phyloP scores from a whole-genome alignment of 2,329 filamentous ascomycete species.

The Apiospora kogelbergensis region DNA sequence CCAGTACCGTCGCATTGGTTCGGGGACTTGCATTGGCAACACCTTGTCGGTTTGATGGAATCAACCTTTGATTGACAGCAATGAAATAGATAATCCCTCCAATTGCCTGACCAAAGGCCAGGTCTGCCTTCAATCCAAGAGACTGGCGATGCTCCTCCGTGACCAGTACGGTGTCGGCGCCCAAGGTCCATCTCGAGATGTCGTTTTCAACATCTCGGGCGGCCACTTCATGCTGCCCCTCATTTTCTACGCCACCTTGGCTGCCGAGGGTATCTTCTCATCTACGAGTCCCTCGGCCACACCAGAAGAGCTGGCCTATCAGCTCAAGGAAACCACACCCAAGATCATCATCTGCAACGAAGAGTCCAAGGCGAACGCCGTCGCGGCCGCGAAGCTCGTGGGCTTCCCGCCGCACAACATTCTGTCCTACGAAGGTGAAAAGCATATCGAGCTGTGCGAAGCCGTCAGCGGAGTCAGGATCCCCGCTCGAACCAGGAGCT shows the following conservation, averaged over 20 bases:
- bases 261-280: slow-evolving; percentile 26
- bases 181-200: slow-evolving; percentile 21
- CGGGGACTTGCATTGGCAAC: background rate
- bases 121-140: slow-evolving; percentile 47
- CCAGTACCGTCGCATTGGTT: background rate
- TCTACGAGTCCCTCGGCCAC: slow-evolving; percentile 25
- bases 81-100: slow-evolving; percentile 43
- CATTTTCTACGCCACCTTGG: slow-evolving; percentile 24
- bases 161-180: slow-evolving; percentile 24
- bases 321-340: slow-evolving; percentile 38
- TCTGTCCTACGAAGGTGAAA: slow-evolving; percentile 46
- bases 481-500: slow-evolving; percentile 37
- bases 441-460: slow-evolving; percentile 25
- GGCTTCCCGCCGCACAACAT: slow-evolving; percentile 47
- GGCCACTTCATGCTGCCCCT: slow-evolving; percentile 26
- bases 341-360: slow-evolving; percentile 46
- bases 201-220: slow-evolving; percentile 25
- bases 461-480: slow-evolving; percentile 30
- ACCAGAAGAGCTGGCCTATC: slow-evolving; percentile 27
- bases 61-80: background rate
- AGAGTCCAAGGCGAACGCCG: slow-evolving; percentile 44
- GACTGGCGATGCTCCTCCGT: slow-evolving; percentile 56
- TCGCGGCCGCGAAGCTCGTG: slow-evolving; percentile 47
- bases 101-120: slow-evolving; percentile 52
- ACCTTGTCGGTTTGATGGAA: too few relatives aligned